Conservation (phyloP, 2,329 filamentous ascomycete genomes). For the Eurotiales sp. region DNA sequence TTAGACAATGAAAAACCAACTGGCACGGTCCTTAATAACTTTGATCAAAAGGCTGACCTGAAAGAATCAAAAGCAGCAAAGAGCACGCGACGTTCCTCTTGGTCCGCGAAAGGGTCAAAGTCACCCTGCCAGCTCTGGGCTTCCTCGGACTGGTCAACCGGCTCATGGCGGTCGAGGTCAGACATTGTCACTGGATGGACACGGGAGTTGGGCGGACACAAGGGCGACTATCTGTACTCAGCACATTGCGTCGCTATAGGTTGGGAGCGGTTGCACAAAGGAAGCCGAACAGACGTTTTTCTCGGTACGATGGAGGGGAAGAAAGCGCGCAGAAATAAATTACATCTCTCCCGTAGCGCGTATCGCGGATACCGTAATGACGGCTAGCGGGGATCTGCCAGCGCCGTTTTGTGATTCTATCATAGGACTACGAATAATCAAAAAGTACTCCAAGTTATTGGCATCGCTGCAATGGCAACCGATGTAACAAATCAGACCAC, state of each 20-base stretch:
- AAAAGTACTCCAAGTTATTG: too few relatives aligned
- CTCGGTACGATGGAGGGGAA: background rate
- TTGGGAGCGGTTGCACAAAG: background rate
- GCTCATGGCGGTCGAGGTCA: background rate
- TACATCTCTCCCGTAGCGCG: too few relatives aligned
- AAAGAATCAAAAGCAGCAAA: conserved; percentile 85
- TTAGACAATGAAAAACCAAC: too few relatives aligned
- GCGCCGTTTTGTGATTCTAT: too few relatives aligned
- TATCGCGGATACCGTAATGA: background rate
- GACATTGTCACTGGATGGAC: background rate
- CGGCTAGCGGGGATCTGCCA: too few relatives aligned
- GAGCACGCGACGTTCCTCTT: conserved; percentile 75
- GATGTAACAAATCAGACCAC: conserved; percentile 7
- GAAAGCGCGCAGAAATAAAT: background rate
- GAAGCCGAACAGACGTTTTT: too few relatives aligned
- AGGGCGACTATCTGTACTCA: background rate
- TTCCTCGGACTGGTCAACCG: background rate
- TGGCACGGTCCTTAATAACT: too few relatives aligned
- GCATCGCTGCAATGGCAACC: conserved; percentile 16
- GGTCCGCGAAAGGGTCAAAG: conserved; percentile 65
- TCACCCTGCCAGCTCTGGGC: conserved; percentile 54
- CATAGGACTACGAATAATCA: too few relatives aligned
- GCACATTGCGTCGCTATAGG: background rate
- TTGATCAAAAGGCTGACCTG: conserved; percentile 55
- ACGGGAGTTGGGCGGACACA: background rate